A percentile compares a stretch with the other conserved stretches of the same genome.
These are phyloP conservation scores for Phytophthora hibernalis DNA, from an alignment of 352 stramenopile species.

Conservation along the genomic window DNA sequence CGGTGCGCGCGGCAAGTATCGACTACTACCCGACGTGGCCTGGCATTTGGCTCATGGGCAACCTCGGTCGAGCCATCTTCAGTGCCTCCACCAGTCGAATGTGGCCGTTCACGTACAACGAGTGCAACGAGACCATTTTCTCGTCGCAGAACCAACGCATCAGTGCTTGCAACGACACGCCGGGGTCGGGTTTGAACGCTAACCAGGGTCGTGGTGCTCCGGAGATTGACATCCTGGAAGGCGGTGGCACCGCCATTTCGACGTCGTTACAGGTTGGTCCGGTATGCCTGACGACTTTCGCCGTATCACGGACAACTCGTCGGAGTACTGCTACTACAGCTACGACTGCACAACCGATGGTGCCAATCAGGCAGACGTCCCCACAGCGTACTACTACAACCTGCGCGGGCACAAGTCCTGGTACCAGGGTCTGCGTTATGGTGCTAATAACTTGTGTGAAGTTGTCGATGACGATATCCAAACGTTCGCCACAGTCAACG, in stretches of 20 bases:
- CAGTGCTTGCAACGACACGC: constrained; percentile 89
- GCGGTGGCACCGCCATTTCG: constrained; percentile 77
- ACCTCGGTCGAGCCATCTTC: constrained; percentile 94
- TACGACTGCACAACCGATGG: constrained; percentile 47
- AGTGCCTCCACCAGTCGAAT: constrained; percentile 92
- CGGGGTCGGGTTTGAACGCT: constrained; percentile 91
- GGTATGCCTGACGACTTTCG: constrained; percentile 68
- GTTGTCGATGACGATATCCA: constrained; percentile 40
- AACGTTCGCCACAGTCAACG: constrained; percentile 50
- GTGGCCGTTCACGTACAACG: constrained; percentile 96
- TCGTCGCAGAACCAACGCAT: constrained; percentile 64
- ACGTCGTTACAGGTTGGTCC: constrained; percentile 90
- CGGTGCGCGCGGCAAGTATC: constrained; percentile 25
- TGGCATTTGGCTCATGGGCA: constrained; percentile 96
- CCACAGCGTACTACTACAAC: constrained; percentile 51
- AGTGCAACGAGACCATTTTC: constrained; percentile 81
- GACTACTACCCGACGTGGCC: constrained; percentile 88
- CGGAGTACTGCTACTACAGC: constrained; percentile 49
- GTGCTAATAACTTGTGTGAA: constrained; percentile 64
- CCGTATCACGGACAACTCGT: constrained; percentile 49
- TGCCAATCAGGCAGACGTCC: constrained; percentile 54
- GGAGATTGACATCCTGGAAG: constrained; percentile 96
- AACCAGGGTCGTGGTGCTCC: constrained; percentile 91
- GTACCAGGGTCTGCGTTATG: constrained; percentile 76
- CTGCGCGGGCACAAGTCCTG: constrained; percentile 67